Conservation (phyloP, 768 basidiomycete genomes). For the Lyophyllum atratum region DNA sequence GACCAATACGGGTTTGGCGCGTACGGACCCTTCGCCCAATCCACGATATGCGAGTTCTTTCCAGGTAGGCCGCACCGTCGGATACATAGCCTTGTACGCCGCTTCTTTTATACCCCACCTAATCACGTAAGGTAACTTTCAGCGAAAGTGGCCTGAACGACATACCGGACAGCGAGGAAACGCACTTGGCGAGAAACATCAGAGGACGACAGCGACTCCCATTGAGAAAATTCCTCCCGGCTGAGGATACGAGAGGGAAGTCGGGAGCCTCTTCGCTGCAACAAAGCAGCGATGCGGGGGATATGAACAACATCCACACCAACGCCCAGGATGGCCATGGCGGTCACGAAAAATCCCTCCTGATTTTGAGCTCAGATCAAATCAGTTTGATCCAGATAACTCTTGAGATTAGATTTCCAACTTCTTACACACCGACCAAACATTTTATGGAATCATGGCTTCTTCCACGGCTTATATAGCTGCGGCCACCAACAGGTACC, state of each 20-base stretch:
- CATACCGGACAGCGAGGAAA: constrained; percentile 78
- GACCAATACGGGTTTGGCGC: constrained; percentile 38
- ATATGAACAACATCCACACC: constrained; percentile 76
- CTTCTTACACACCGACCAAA: background rate
- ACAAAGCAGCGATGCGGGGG: constrained; percentile 60
- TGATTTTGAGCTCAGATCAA: constrained; percentile 13
- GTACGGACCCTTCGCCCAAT: constrained; percentile 21
- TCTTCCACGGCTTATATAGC: constrained; percentile 42
- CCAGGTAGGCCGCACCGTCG: constrained; percentile 63
- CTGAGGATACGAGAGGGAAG: constrained; percentile 70
- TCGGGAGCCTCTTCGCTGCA: constrained; percentile 46
- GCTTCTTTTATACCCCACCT: constrained; percentile 90
- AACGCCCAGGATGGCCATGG: constrained; percentile 69
- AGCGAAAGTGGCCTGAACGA: background rate
- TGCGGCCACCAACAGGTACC: constrained; percentile 49
- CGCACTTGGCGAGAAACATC: constrained; percentile 29
- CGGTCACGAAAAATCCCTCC: background rate
- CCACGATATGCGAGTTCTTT: constrained; percentile 64
- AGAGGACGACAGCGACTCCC: constrained; percentile 29
- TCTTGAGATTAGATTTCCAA: constrained; percentile 5
- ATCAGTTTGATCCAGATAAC: background rate
- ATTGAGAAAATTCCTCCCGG: constrained; percentile 43
- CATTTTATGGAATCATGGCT: constrained; percentile 22
- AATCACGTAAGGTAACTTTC: constrained; percentile 1
- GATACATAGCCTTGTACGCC: constrained; percentile 83